phyloP scores from a whole-genome alignment of 75 land plant genomes.

The Pinus albicaulis region DNA sequence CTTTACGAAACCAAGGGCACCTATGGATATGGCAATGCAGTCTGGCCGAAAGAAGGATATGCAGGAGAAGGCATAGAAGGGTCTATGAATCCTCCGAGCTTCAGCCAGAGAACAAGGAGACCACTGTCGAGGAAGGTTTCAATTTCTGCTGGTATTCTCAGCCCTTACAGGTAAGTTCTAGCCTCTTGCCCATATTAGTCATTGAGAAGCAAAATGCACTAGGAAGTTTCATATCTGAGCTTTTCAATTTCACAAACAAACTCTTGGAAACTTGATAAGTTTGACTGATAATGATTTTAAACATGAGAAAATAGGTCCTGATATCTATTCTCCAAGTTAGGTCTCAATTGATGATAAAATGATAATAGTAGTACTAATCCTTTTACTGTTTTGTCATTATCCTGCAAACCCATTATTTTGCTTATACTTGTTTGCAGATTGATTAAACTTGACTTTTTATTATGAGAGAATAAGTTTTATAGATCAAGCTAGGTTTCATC shows the following conservation, averaged over 20 bases:
- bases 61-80: slow-evolving; percentile 24
- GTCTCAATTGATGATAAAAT: too few relatives aligned
- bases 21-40: slow-evolving; percentile 86
- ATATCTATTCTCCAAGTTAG: too few relatives aligned
- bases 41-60: slow-evolving; percentile 69
- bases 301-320: too few relatives aligned
- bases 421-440: background rate
- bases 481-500: background rate
- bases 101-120: slow-evolving; percentile 39
- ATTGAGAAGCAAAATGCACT: too few relatives aligned
- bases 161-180: slow-evolving; percentile 73
- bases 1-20: slow-evolving; percentile 90
- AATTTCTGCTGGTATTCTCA: slow-evolving; percentile 66
- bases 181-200: background rate
- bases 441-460: background rate
- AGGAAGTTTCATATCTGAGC: too few relatives aligned
- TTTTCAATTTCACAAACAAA: too few relatives aligned
- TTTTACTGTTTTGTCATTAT: too few relatives aligned
- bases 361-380: too few relatives aligned
- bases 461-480: background rate
- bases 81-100: slow-evolving; percentile 50
- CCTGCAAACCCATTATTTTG: background rate
- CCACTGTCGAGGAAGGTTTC: slow-evolving; percentile 66
- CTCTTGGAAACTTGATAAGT: too few relatives aligned
- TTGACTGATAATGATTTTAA: too few relatives aligned